Base-by-base conservation (phyloP, 78 protist species). In the Planoprotostelium fungivorum region DNA sequence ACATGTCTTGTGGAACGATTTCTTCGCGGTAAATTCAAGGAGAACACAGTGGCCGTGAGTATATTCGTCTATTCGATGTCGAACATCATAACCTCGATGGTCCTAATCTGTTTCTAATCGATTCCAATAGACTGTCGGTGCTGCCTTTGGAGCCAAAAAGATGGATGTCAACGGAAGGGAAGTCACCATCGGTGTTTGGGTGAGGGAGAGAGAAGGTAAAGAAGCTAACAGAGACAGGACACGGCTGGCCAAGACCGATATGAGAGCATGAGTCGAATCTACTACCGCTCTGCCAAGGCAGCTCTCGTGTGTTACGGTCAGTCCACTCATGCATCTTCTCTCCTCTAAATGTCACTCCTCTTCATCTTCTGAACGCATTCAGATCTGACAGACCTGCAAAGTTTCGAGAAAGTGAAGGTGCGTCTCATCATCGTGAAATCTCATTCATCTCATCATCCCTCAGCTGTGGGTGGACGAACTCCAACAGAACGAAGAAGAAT, bases 181-280 rank as follows among this genome's bases (percentile, higher is more conserved):
- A 37, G 87, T 35, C 37, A 36, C 36, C 87, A 85, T 85, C 16
- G 87, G 87, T 25, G 37, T 85, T 85, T 85, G 87, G 87, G 87
- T 85, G 16, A 25, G 37, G 5, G 29, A 85, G n/a, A 25, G 37
- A 5, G 5, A 5, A 85, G 5, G 36, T 37, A 25, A 25, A 25
- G 63, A 23, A 25, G 5, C 87, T 85, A 25, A 85, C 16, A 25
- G 5, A 16, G 87, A 37, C 16, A 85, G 87, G 87, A 85, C 16
- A 85, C 87, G 16, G 87, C 87, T 85, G 87, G 87, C 5, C 63
- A 37, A 85, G 87, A 85, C 63, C 87, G 87, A 5, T 85, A 85
- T 16, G 87, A 85, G 87, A 85, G 87, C 16, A 85, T 85, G 87
- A 37, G 63, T 37, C 87, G 87, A 5, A 85, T 85, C 5, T 85